Evolutionary conservation across 1,139 yeast species (phyloP).

Genomic region (Candida tetrigidarum): DNA sequence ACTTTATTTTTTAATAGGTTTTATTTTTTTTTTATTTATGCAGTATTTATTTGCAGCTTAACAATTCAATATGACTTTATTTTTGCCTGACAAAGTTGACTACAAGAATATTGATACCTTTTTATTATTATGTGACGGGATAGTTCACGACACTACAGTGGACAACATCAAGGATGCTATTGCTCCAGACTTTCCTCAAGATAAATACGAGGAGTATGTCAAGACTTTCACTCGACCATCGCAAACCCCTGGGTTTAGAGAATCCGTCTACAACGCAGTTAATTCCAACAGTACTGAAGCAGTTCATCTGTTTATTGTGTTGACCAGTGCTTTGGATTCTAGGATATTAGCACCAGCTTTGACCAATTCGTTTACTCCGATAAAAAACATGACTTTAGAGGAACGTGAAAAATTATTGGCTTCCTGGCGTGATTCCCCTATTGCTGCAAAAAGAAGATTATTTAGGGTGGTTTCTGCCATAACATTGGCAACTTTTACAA

Average conservation of each 20-base stretch:
- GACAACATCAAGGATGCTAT: constrained; percentile 32
- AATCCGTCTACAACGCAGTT: constrained; percentile 22
- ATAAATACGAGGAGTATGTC: constrained; percentile 38
- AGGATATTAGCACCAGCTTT: constrained; percentile 39
- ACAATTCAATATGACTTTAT: constrained; percentile 9
- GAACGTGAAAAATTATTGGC: constrained; percentile 34
- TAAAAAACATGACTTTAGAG: constrained; percentile 39
- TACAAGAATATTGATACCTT: constrained; percentile 33
- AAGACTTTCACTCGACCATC: constrained; percentile 34
- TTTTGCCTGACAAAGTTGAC: constrained; percentile 24
- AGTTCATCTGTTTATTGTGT: constrained; percentile 26
- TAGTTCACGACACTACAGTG: constrained; percentile 38
- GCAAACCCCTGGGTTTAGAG: constrained; percentile 30
- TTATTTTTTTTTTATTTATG: too few species aligned
- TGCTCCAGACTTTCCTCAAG: constrained; percentile 30
- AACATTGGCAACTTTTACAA: constrained; percentile 26
- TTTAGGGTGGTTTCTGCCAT: constrained; percentile 30
- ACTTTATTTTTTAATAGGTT: too few species aligned
- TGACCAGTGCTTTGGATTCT: constrained; percentile 32
- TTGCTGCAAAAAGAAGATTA: constrained; percentile 32
- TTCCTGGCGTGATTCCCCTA: constrained; percentile 45
- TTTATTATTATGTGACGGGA: constrained; percentile 37
- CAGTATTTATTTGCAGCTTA: too few species aligned
- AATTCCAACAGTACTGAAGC: constrained; percentile 23
- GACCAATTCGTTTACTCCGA: constrained; percentile 37